A percentile compares a stretch with the other conserved stretches of the same genome.
phyloP scores from a whole-genome alignment of 73 alveolate genomes.

The Paraurostyla sp. region DNA sequence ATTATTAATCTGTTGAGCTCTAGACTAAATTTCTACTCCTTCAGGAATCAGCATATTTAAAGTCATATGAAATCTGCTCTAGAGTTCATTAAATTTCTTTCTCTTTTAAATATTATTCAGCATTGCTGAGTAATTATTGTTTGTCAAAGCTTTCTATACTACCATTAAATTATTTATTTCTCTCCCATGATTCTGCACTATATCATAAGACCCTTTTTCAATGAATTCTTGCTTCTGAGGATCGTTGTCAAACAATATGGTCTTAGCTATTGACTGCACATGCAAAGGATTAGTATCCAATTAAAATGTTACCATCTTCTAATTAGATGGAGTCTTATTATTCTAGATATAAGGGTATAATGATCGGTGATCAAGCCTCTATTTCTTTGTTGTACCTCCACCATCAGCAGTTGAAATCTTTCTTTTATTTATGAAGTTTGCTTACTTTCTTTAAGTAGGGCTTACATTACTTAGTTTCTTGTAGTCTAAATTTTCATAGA shows the following conservation, averaged over 20 bases:
- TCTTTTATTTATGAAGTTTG: no score
- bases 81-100: not conserved
- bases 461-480: not conserved
- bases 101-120: not conserved
- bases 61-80: not conserved
- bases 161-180: not conserved
- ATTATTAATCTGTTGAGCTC: no score
- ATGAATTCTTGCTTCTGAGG: no score
- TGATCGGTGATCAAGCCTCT: not conserved
- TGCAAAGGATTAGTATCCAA: not conserved
- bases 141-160: slow-evolving; percentile 4
- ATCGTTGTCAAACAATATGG: not conserved
- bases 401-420: no score
- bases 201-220: no score
- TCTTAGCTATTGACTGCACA: not conserved
- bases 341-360: slow-evolving; percentile 8
- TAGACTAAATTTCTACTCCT: no score
- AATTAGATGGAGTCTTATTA: not conserved
- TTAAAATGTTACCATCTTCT: not conserved
- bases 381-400: not conserved
- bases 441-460: no score
- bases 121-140: slow-evolving; percentile 53
- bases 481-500: slow-evolving; percentile 6
- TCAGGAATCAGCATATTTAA: not conserved
- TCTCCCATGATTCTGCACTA: no score